phyloP scores from a whole-genome alignment of 495 filamentous ascomycete species.

The Massariosphaeria phaeospora region DNA sequence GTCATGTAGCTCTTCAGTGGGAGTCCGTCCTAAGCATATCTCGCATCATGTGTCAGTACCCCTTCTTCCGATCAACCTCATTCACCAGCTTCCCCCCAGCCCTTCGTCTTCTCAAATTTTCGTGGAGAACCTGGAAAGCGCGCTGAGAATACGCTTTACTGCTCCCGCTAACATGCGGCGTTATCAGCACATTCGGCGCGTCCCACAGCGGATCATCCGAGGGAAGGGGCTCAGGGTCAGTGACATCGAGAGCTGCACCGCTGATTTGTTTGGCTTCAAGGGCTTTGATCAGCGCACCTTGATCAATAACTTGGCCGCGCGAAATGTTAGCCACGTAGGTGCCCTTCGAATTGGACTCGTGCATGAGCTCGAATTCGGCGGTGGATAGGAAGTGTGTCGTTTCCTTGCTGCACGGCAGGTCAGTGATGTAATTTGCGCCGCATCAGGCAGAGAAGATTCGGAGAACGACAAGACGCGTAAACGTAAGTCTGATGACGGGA shows the following conservation, averaged over 20 bases:
- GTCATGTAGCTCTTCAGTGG: no score
- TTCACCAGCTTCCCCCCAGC: slow-evolving; percentile 64
- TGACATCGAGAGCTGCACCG: slow-evolving; percentile 78
- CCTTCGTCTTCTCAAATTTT: slow-evolving; percentile 57
- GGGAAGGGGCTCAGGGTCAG: slow-evolving; percentile 79
- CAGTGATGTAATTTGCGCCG: slow-evolving; percentile 5
- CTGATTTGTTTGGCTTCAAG: slow-evolving; percentile 52
- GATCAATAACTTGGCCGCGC: slow-evolving; percentile 65
- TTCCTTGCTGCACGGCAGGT: slow-evolving; percentile 38
- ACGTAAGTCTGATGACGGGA: no score
- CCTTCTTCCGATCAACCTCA: slow-evolving; percentile 56
- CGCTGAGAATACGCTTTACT: slow-evolving; percentile 56
- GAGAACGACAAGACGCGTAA: neutral
- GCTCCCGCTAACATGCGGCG: slow-evolving; percentile 70
- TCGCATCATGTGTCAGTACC: no score
- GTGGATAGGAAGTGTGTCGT: slow-evolving; percentile 59
- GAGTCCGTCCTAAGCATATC: no score
- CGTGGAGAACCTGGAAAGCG: slow-evolving; percentile 54
- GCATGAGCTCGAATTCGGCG: slow-evolving; percentile 63
- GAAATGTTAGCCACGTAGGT: slow-evolving; percentile 78
- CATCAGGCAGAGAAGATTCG: neutral
- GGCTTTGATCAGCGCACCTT: slow-evolving; percentile 61
- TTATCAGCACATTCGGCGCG: slow-evolving; percentile 68
- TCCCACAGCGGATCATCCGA: slow-evolving; percentile 65
- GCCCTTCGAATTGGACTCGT: slow-evolving; percentile 53